These are phyloP conservation scores for Phytophthora boehmeriae DNA, from an alignment of 352 stramenopile genomes.

Conservation along the genomic window DNA sequence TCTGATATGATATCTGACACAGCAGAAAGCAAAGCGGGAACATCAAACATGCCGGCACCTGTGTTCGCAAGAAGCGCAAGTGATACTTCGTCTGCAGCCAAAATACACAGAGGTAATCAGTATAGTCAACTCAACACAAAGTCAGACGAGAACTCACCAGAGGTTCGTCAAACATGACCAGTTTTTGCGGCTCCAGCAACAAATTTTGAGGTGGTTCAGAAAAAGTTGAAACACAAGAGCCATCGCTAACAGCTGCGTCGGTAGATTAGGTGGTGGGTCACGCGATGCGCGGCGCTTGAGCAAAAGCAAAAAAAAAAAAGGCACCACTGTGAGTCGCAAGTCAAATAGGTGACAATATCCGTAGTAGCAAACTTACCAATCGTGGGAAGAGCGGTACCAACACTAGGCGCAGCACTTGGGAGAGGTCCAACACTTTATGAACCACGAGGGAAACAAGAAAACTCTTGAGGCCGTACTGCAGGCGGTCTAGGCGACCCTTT, in stretches of 20 bases:
- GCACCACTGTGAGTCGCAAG: not conserved
- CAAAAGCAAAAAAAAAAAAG: slow-evolving; percentile 12
- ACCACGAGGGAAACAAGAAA: slow-evolving; percentile 84
- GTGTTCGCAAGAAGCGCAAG: slow-evolving; percentile 77
- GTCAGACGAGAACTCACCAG: slow-evolving; percentile 56
- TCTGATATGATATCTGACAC: slow-evolving; percentile 90
- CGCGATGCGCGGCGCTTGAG: slow-evolving; percentile 64
- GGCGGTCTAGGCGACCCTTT: slow-evolving; percentile 79
- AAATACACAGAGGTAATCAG: slow-evolving; percentile 20
- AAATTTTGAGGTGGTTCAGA: slow-evolving; percentile 85
- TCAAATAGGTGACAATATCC: not conserved
- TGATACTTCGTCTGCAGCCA: slow-evolving; percentile 81
- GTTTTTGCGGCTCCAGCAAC: slow-evolving; percentile 74
- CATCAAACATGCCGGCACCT: slow-evolving; percentile 81
- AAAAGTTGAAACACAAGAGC: slow-evolving; percentile 86
- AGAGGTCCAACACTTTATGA: slow-evolving; percentile 86
- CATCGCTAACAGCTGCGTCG: slow-evolving; percentile 84
- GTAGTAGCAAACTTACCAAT: slow-evolving; percentile 28
- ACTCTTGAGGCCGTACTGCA: slow-evolving; percentile 87
- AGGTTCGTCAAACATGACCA: slow-evolving; percentile 88
- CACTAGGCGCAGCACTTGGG: slow-evolving; percentile 84
- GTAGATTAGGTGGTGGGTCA: slow-evolving; percentile 76
- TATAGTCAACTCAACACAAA: slow-evolving; percentile 1
- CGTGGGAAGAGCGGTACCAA: slow-evolving; percentile 83
- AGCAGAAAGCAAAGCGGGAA: slow-evolving; percentile 85